These are phyloP conservation scores for Russula compacta DNA, from an alignment of 768 basidiomycete genomes.

Conservation along the genomic window DNA sequence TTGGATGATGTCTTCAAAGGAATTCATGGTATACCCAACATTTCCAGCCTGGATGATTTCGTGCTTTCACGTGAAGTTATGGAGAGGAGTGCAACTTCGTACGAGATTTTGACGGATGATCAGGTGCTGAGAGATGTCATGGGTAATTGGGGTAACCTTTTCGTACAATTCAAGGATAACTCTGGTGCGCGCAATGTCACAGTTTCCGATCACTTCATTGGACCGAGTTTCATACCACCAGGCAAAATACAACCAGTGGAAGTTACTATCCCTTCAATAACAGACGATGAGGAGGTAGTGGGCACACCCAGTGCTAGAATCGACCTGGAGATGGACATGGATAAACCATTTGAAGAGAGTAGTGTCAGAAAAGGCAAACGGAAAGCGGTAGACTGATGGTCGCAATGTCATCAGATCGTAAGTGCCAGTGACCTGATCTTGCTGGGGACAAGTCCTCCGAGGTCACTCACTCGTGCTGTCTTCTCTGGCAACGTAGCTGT, in stretches of 20 bases:
- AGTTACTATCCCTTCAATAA: slow-evolving; percentile 46
- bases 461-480: background rate
- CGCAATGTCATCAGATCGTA: background rate
- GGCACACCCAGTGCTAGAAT: slow-evolving; percentile 4
- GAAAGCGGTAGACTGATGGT: slow-evolving; percentile 35
- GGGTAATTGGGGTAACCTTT: slow-evolving; percentile 58
- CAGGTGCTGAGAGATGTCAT: slow-evolving; percentile 42
- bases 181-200: slow-evolving; percentile 40
- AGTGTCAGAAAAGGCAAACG: slow-evolving; percentile 53
- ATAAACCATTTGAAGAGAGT: slow-evolving; percentile 27
- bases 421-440: background rate
- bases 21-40: slow-evolving; percentile 29
- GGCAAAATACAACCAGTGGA: slow-evolving; percentile 53
- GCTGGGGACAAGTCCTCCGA: background rate
- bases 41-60: slow-evolving; percentile 41
- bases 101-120: slow-evolving; percentile 43
- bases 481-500: background rate
- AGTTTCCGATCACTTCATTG: background rate
- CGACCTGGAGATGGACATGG: slow-evolving; percentile 14
- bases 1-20: slow-evolving; percentile 35
- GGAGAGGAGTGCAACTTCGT: slow-evolving; percentile 45
- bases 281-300: slow-evolving; percentile 53
- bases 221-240: background rate
- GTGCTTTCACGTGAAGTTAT: slow-evolving; percentile 51
- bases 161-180: slow-evolving; percentile 55